A percentile compares a stretch with the other conserved stretches of the same genome.
Conservation (phyloP, 345 rosid species). For the Camelina neglecta region DNA sequence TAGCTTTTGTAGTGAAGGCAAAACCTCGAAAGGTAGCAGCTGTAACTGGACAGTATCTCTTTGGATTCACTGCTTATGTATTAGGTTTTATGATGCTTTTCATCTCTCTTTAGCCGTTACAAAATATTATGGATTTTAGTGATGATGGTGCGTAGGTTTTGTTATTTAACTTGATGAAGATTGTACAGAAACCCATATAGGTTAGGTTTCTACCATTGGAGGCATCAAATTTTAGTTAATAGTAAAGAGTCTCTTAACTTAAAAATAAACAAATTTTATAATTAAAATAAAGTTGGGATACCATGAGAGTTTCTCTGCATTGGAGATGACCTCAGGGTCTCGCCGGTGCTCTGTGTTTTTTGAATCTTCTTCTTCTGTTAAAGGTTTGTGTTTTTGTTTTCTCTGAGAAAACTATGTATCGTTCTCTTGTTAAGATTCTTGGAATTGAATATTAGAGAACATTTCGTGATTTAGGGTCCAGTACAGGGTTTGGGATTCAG, state of each 20-base stretch:
- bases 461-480: not conserved
- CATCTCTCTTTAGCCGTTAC: not conserved
- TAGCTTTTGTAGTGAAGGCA: conserved; percentile 57
- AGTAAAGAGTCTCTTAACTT: too few species aligned
- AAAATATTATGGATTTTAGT: not conserved
- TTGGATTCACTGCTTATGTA: not conserved
- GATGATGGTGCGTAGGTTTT: conserved; percentile 8
- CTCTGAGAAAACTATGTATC: not conserved
- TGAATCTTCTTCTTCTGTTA: not conserved
- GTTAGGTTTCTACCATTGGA: too few species aligned
- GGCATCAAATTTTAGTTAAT: too few species aligned
- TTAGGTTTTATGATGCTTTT: not conserved
- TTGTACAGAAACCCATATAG: too few species aligned
- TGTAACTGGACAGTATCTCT: conserved; percentile 20
- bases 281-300: too few species aligned
- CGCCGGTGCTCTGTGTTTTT: not conserved
- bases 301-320: too few species aligned
- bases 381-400: not conserved
- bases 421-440: not conserved
- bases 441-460: not conserved
- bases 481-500: not conserved
- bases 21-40: conserved; percentile 92
- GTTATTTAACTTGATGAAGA: not conserved
- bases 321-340: too few species aligned
- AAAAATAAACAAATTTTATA: too few species aligned